Percentiles rank a stretch among this genome's conserved stretches.
These are phyloP conservation scores for Calonectria pauciramosa DNA, from an alignment of 2,329 filamentous ascomycete species.

Conservation along the genomic window DNA sequence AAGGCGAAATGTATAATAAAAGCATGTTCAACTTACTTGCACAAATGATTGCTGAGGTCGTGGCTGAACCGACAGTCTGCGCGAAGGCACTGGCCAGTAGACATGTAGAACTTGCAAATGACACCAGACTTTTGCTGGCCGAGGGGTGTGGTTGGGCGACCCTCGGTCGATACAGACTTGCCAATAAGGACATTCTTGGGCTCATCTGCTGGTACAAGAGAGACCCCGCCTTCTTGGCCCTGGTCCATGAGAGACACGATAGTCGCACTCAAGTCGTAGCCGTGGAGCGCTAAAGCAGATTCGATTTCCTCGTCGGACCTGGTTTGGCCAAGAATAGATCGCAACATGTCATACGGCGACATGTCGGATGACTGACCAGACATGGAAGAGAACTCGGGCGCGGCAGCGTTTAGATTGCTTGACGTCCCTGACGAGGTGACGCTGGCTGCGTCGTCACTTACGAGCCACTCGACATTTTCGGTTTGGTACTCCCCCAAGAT, in stretches of 20 bases:
- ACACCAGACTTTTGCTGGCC: slow-evolving; percentile 85
- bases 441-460: slow-evolving; percentile 88
- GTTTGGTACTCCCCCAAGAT: slow-evolving; percentile 92
- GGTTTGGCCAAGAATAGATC: slow-evolving; percentile 91
- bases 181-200: slow-evolving; percentile 83
- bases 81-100: slow-evolving; percentile 93
- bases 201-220: slow-evolving; percentile 62
- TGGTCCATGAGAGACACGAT: slow-evolving; percentile 91
- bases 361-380: slow-evolving; percentile 83
- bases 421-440: slow-evolving; percentile 81
- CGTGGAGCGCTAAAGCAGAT: slow-evolving; percentile 86
- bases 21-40: slow-evolving; percentile 81
- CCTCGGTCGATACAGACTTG: slow-evolving; percentile 86
- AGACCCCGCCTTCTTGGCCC: slow-evolving; percentile 54
- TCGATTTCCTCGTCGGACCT: slow-evolving; percentile 96
- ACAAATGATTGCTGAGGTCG: slow-evolving; percentile 94
- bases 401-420: slow-evolving; percentile 82
- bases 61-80: slow-evolving; percentile 98
- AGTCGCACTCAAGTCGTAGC: slow-evolving; percentile 93
- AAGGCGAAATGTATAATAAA: background rate
- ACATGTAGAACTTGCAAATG: slow-evolving; percentile 97
- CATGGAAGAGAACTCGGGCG: slow-evolving; percentile 79
- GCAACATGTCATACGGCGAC: slow-evolving; percentile 97
- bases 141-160: slow-evolving; percentile 82
- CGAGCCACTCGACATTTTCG: slow-evolving; percentile 97